phyloP scores from a whole-genome alignment of 2,329 filamentous ascomycete species.

The Balansia obtecta region DNA sequence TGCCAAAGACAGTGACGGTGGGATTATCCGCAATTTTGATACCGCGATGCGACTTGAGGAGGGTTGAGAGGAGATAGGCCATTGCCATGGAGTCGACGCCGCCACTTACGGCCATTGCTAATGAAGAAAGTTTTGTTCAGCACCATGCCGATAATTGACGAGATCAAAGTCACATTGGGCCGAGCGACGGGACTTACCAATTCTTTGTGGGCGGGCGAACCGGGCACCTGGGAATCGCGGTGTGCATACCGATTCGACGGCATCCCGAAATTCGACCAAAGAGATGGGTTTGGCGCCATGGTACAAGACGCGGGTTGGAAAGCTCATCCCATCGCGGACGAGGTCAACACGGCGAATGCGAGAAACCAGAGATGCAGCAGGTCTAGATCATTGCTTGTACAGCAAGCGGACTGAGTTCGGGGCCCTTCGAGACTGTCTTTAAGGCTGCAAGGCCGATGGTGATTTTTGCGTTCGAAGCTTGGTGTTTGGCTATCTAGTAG shows the following conservation, averaged over 20 bases:
- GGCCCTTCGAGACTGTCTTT: background rate
- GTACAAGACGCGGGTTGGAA: conserved; percentile 21
- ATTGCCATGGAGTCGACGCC: conserved; percentile 98
- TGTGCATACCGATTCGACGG: conserved; percentile 34
- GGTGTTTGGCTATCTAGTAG: no score
- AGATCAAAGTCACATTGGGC: background rate
- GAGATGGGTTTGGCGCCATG: conserved; percentile 25
- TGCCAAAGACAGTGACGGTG: conserved; percentile 26
- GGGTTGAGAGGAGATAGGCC: conserved; percentile 54
- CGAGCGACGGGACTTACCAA: conserved; percentile 25
- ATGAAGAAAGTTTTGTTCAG: background rate
- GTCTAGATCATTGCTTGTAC: background rate
- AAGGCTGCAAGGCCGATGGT: background rate
- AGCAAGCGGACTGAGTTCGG: background rate
- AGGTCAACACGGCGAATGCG: background rate
- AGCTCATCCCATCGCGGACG: conserved; percentile 22
- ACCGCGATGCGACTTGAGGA: conserved; percentile 21
- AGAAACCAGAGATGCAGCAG: background rate
- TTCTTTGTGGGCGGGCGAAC: conserved; percentile 20
- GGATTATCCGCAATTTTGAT: conserved; percentile 34
- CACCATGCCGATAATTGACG: background rate
- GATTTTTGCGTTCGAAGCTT: background rate
- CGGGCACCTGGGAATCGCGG: conserved; percentile 35
- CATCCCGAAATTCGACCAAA: conserved; percentile 29
- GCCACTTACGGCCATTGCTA: conserved; percentile 75